A percentile compares a stretch with the other conserved stretches of the same genome.
phyloP scores from a whole-genome alignment of 1,284 basidiomycete genomes.

The Rhodotorula sp. region DNA sequence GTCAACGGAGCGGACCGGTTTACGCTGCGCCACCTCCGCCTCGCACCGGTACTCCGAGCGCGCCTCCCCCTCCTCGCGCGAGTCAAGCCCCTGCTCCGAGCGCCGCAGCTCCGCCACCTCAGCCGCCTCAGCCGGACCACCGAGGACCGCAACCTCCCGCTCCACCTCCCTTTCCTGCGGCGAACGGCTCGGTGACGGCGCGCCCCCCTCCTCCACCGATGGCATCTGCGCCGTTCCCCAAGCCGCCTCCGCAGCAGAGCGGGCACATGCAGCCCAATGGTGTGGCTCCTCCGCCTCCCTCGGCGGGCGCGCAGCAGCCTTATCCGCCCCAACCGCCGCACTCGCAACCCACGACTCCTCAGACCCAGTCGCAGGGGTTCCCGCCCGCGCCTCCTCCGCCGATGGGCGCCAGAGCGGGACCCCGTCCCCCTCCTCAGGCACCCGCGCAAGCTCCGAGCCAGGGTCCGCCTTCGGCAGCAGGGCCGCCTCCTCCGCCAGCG shows the following conservation, averaged over 20 bases:
- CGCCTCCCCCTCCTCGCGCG: conserved; percentile 10
- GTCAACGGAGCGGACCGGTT: not conserved
- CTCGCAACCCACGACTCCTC: not conserved
- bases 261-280: too few relatives aligned
- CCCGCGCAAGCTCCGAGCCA: not conserved
- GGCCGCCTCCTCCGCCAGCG: conserved; percentile 1
- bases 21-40: conserved; percentile 9
- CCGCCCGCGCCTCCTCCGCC: not conserved
- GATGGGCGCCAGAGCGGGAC: not conserved
- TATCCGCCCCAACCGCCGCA: not conserved
- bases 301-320: not conserved
- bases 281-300: not conserved
- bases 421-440: not conserved
- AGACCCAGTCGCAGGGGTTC: not conserved
- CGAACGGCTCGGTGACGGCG: not conserved
- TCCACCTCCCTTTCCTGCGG: not conserved
- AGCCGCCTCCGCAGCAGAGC: not conserved
- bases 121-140: too few relatives aligned
- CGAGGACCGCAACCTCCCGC: not conserved
- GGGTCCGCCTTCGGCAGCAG: not conserved
- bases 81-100: too few relatives aligned
- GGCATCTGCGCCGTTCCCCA: too few relatives aligned
- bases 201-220: not conserved
- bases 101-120: not conserved
- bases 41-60: conserved; percentile 3